These are phyloP conservation scores for Blastobotrys elegans DNA, from an alignment of 1,139 yeast species.

Conservation along the genomic window DNA sequence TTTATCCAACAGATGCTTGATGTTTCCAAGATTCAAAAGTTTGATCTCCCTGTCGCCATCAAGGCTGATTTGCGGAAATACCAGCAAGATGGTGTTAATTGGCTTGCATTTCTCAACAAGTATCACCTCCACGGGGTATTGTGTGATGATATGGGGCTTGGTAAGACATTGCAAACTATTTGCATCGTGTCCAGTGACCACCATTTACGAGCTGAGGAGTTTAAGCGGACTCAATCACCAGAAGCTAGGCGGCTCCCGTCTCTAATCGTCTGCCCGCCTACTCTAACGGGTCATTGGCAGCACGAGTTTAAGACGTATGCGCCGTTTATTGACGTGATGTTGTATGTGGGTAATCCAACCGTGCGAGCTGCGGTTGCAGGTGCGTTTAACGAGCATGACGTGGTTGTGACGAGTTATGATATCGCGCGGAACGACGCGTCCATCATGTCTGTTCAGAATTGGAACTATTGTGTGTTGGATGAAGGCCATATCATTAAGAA, in stretches of 20 bases:
- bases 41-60: conserved; percentile 83
- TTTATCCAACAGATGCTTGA: conserved; percentile 98
- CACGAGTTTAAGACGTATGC: conserved; percentile 90
- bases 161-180: conserved; percentile 94
- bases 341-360: conserved; percentile 92
- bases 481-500: conserved; percentile 98
- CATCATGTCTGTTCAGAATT: conserved; percentile 54
- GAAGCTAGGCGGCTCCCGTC: conserved; percentile 79
- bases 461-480: conserved; percentile 92
- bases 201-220: conserved; percentile 71
- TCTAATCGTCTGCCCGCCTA: conserved; percentile 90
- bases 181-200: conserved; percentile 97
- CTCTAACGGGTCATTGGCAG: conserved; percentile 98
- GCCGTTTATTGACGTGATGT: conserved; percentile 75
- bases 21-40: conserved; percentile 85
- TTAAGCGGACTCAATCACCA: conserved; percentile 49
- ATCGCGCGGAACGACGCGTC: conserved; percentile 90
- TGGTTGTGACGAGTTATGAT: conserved; percentile 92
- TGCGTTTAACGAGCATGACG: conserved; percentile 57
- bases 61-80: conserved; percentile 91
- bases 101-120: conserved; percentile 93
- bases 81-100: conserved; percentile 97
- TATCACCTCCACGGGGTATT: conserved; percentile 94
- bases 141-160: conserved; percentile 99
- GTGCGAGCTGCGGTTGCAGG: conserved; percentile 54